Base-by-base conservation (phyloP, 129 eudicot genomes). In the Scalesia atractyloides region DNA sequence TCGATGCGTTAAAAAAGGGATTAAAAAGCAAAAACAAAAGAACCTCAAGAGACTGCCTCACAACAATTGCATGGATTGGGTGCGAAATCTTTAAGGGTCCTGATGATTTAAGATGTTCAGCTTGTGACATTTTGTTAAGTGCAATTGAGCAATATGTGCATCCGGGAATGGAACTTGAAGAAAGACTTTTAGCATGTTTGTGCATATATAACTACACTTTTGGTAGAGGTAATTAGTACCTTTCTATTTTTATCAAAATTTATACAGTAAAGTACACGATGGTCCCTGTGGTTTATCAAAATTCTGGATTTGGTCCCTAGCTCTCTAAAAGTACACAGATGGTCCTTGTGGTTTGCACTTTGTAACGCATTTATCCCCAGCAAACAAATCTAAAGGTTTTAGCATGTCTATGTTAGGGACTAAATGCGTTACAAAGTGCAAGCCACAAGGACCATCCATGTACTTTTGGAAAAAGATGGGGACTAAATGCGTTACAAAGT, bases 91-190 rank as follows among this genome's bases (percentile, higher is more conserved):
- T 81, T 47, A 91, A 85, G 46, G 77, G 79, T 76, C 76, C 82
- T 7, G 81, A 84, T 73, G 85, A 88, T 71, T 63, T 88, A 73
- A 88, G 91, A 79, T 75, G 86, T 50, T 79, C 67, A 17, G 97
- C 97, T 43, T 82, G 92, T 78, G 97, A 91, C 83, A 85, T 86
- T 15, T 68, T 91, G 59, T 77, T 91, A 48, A 68, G 57, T 74
- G 76, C 77, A 48, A 82, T 91, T 12, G 88, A 91, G 76, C 95
- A 86, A 67, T 88, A 69, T 73, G 79, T 91, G 80, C 95, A 88
- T 78, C 97, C 97, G 3, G 97, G 95, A 64, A 66, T 81, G 74
- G 89, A 88, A 76, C 85, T 91, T 62, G 97, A 91, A 75, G 97
- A 91, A 73, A 80, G 97, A 78, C 84, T 91, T 69, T 70, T 91